These are phyloP conservation scores for Sugiyamaella qingdaonensis DNA, from an alignment of 805 yeast species.

Conservation along the genomic window DNA sequence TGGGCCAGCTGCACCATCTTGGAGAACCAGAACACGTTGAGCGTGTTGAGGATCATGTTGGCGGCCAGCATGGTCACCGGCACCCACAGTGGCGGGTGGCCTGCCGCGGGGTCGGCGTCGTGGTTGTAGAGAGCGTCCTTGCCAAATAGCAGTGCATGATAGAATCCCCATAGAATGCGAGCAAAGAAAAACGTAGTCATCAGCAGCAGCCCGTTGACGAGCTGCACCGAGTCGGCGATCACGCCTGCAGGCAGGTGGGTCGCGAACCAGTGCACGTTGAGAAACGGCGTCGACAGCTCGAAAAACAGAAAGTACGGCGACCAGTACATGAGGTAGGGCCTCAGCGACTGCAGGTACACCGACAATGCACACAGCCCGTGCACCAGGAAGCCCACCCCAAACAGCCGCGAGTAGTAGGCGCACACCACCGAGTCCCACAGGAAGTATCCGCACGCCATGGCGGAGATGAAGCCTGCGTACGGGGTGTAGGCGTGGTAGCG, in stretches of 20 bases:
- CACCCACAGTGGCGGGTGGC: conserved; percentile 40
- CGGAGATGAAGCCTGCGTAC: conserved; percentile 67
- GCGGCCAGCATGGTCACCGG: conserved; percentile 50
- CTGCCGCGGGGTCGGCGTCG: conserved; percentile 26
- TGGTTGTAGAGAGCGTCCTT: conserved; percentile 38
- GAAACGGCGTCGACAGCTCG: conserved; percentile 92
- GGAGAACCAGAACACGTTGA: conserved; percentile 82
- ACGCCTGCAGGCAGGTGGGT: conserved; percentile 67
- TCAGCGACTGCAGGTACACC: conserved; percentile 60
- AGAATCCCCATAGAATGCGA: conserved; percentile 84
- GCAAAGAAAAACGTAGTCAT: conserved; percentile 68
- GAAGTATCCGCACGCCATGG: conserved; percentile 81
- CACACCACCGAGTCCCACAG: conserved; percentile 85
- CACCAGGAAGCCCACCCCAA: conserved; percentile 75
- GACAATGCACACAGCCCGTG: conserved; percentile 81
- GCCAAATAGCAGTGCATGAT: conserved; percentile 55
- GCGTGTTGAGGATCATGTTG: conserved; percentile 57
- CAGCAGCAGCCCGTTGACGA: conserved; percentile 68
- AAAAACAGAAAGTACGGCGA: conserved; percentile 77
- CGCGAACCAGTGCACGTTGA: conserved; percentile 89
- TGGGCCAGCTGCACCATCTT: conserved; percentile 65
- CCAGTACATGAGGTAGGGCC: conserved; percentile 77
- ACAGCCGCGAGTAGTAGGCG: conserved; percentile 53
- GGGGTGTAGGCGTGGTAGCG: conserved; percentile 67
- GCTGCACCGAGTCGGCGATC: conserved; percentile 49